These are phyloP conservation scores for Austroboletus festivus DNA, from an alignment of 768 basidiomycete genomes.

Conservation along the genomic window DNA sequence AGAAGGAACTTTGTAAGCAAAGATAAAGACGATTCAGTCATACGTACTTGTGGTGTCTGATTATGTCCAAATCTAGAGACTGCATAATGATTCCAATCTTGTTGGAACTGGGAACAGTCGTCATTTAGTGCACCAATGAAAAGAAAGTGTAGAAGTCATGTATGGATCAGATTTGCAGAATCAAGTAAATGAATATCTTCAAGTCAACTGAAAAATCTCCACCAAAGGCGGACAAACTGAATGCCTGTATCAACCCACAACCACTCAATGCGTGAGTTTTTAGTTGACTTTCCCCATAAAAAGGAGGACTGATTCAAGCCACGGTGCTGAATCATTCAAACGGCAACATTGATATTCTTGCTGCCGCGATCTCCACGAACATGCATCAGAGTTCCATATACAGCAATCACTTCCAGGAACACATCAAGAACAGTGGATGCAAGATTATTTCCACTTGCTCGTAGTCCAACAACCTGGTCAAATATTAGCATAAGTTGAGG, in stretches of 20 bases:
- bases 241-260: not conserved
- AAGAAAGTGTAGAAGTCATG: slow-evolving; percentile 43
- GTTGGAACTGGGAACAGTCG: slow-evolving; percentile 34
- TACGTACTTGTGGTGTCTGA: too few species aligned
- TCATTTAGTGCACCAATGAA: slow-evolving; percentile 38
- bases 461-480: not conserved
- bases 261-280: slow-evolving; percentile 31
- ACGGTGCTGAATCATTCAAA: slow-evolving; percentile 19
- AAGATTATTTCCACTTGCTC: not conserved
- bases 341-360: slow-evolving; percentile 29
- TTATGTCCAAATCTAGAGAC: slow-evolving; percentile 15
- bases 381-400: slow-evolving; percentile 23
- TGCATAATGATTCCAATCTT: slow-evolving; percentile 40
- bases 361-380: slow-evolving; percentile 30
- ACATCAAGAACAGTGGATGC: not conserved
- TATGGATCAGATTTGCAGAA: slow-evolving; percentile 29
- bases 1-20: too few species aligned
- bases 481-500: not conserved
- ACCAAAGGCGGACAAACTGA: slow-evolving; percentile 31
- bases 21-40: too few species aligned
- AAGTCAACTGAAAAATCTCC: slow-evolving; percentile 39
- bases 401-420: not conserved
- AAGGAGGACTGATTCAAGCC: slow-evolving; percentile 27
- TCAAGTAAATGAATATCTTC: slow-evolving; percentile 36
- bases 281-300: slow-evolving; percentile 31